Base-by-base conservation (phyloP, 305 asterid species). In the Fraxinus nigra region DNA sequence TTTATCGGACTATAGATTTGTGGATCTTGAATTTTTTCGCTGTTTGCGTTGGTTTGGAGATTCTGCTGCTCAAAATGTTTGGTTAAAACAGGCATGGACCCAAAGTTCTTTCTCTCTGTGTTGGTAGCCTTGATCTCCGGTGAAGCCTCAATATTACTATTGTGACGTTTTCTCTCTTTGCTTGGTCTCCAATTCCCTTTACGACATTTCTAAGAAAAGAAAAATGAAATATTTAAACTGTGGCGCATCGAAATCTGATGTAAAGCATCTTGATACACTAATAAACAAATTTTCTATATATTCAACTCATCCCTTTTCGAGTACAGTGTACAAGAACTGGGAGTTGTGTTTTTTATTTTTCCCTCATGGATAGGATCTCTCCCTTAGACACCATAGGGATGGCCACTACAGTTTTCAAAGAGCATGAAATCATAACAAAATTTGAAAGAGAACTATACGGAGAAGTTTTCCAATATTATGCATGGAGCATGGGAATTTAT, bases 121-220 rank as follows among this genome's bases (percentile, higher is more conserved):
- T 61, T 76, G 75, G 72, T 76, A 6, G 78, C 24, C 48, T 65
- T 75, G 18, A 4, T 56, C 8, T 28, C 13, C 16, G n/a, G 22
- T 1, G 77, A 30, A 8, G 77, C 0, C 14, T 7, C 75, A 0
- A 18, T 0, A 24, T 11, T 14, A 0, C 7, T 70, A 13, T 18
- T 77, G 32, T 22, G 33, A 22, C 3, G 1, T 43, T 76, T 89
- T 79, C 85, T 83, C 77, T 79, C 37, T n/a, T 43, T 13, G 0
- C 84, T 86, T 20, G 85, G 78, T 30, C 81, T 73, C 92, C 88
- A 85, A 1, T 38, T 80, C 10, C 87, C 87, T 38, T 43, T 63
- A 1, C 90, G 89, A 54, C 90, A 89, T 86, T 85, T 87, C 92
- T 86, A 5, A 24, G 67, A 56, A 61, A 61, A 61, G 30, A 61